Evolutionary conservation across 805 yeast species (phyloP).

Genomic region (Lachancea quebecensis): DNA sequence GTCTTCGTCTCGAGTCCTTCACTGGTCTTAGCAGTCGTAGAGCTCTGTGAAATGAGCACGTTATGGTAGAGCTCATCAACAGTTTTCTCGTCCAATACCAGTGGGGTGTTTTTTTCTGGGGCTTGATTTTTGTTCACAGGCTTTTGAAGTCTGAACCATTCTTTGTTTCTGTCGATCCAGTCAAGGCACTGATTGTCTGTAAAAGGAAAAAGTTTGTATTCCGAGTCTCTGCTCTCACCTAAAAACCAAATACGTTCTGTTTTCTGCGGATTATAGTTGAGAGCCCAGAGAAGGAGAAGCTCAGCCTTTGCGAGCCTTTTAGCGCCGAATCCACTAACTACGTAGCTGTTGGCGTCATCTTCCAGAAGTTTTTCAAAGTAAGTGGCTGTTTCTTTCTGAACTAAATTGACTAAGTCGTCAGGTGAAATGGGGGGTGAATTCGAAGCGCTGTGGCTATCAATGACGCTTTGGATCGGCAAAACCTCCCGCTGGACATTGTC

Average conservation of each 20-base stretch:
- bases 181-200: constrained; percentile 22
- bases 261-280: constrained; percentile 17
- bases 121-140: constrained; percentile 6
- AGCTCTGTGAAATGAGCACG: background rate
- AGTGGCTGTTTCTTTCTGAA: constrained; percentile 20
- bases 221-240: constrained; percentile 7
- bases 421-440: constrained; percentile 1
- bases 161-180: constrained; percentile 21
- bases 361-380: constrained; percentile 15
- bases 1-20: constrained; percentile 6
- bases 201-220: constrained; percentile 20
- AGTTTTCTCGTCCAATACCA: constrained; percentile 9
- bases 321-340: constrained; percentile 25
- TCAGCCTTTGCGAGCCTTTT: constrained; percentile 23
- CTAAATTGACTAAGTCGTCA: constrained; percentile 14
- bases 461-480: constrained; percentile 13
- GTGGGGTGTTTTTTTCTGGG: background rate
- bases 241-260: constrained; percentile 8
- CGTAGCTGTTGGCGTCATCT: constrained; percentile 10
- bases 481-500: constrained; percentile 20
- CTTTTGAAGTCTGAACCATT: constrained; percentile 23
- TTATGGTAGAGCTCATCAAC: constrained; percentile 13
- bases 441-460: constrained; percentile 12
- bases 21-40: constrained; percentile 7
- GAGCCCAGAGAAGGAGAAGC: constrained; percentile 22